Percentiles rank a stretch among this genome's conserved stretches.
Evolutionary conservation across 2,329 filamentous ascomycete species (phyloP).

Genomic region (Fusarium brevicatenulatum): DNA sequence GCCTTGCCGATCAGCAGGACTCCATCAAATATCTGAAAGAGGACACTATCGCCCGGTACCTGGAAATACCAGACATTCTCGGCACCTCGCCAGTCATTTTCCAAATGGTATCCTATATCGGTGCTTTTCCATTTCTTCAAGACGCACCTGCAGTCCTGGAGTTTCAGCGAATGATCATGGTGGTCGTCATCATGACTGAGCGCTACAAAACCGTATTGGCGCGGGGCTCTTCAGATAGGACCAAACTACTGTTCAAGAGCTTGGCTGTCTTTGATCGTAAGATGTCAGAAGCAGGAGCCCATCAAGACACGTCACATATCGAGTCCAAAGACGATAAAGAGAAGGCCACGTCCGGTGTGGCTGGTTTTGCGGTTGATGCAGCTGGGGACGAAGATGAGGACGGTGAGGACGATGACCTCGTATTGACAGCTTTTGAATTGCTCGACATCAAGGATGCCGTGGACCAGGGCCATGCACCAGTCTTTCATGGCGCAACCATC

Average conservation of each 20-base stretch:
- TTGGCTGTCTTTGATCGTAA: constrained; percentile 76
- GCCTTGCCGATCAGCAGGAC: constrained; percentile 72
- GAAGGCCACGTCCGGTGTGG: constrained; percentile 30
- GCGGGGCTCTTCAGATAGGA: constrained; percentile 65
- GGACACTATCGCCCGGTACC: constrained; percentile 75
- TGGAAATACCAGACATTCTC: constrained; percentile 77
- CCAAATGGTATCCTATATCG: constrained; percentile 76
- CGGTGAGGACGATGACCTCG: constrained; percentile 69
- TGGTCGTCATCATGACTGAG: constrained; percentile 77
- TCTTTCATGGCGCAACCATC: constrained; percentile 73
- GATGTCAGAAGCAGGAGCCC: constrained; percentile 48
- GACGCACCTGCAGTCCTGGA: constrained; percentile 77
- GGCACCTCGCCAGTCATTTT: constrained; percentile 75
- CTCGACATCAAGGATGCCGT: constrained; percentile 72
- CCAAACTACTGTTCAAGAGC: constrained; percentile 75
- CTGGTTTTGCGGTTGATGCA: constrained; percentile 60
- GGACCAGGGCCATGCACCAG: constrained; percentile 60
- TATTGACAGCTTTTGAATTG: constrained; percentile 74
- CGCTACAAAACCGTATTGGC: constrained; percentile 72
- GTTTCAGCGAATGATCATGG: constrained; percentile 76
- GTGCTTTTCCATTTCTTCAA: constrained; percentile 77
- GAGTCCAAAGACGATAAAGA: constrained; percentile 19
- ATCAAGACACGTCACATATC: neutral
- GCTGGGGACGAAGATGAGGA: constrained; percentile 58
- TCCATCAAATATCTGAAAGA: constrained; percentile 73